Evolutionary conservation across 2,329 filamentous ascomycete species (phyloP).

Genomic region (Scopulariopsis brevicaulis): DNA sequence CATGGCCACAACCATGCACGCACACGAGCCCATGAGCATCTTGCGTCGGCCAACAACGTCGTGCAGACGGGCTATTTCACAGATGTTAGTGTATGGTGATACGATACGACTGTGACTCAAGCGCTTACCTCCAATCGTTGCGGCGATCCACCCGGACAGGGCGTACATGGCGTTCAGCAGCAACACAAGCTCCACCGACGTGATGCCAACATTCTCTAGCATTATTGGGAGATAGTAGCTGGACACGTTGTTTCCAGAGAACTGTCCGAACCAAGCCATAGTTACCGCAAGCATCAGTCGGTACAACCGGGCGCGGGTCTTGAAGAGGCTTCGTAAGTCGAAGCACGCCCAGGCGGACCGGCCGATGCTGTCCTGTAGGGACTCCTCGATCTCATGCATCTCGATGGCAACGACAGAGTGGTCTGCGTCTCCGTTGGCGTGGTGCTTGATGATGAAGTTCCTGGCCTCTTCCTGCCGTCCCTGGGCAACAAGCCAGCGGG

Average conservation of each 20-base stretch:
- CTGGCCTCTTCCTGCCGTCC: conserved; percentile 26
- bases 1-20: conserved; percentile 10
- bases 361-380: conserved; percentile 31
- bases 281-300: conserved; percentile 38
- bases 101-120: background rate
- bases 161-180: conserved; percentile 41
- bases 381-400: conserved; percentile 37
- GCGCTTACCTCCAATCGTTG: background rate
- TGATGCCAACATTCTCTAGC: conserved; percentile 39
- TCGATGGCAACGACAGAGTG: conserved; percentile 29
- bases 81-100: background rate
- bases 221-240: conserved; percentile 43
- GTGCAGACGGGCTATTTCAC: conserved; percentile 31
- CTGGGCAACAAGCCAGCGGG: conserved; percentile 32
- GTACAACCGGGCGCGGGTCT: conserved; percentile 32
- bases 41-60: conserved; percentile 47
- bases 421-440: conserved; percentile 36
- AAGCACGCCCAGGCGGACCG: conserved; percentile 43
- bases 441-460: conserved; percentile 31
- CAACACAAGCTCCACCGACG: conserved; percentile 30
- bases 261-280: conserved; percentile 41
- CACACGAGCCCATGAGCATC: conserved; percentile 23
- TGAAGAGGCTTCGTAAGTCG: conserved; percentile 42
- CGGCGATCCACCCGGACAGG: conserved; percentile 25
- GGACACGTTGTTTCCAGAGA: conserved; percentile 34